These are phyloP conservation scores for Pyrenophora tritici-repentis DNA, from an alignment of 2,329 filamentous ascomycete species.

Conservation along the genomic window DNA sequence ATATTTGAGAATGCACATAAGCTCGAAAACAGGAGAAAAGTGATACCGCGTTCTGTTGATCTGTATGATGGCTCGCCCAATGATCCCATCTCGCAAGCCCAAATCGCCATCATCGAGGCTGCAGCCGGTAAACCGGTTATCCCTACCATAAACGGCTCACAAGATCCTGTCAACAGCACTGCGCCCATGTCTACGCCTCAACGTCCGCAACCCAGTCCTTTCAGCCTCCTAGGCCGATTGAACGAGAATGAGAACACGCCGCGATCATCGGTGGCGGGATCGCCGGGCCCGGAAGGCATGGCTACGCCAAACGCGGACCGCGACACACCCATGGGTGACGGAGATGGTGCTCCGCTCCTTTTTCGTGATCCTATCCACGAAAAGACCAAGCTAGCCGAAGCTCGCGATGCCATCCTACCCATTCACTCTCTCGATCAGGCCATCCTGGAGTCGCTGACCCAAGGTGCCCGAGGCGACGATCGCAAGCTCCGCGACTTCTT, in stretches of 20 bases:
- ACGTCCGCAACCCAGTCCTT: slow-evolving; percentile 58
- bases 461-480: slow-evolving; percentile 86
- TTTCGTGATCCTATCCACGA: slow-evolving; percentile 56
- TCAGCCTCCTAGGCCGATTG: slow-evolving; percentile 71
- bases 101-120: slow-evolving; percentile 67
- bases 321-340: slow-evolving; percentile 52
- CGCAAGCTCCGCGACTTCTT: slow-evolving; percentile 88
- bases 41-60: slow-evolving; percentile 88
- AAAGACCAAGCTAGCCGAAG: slow-evolving; percentile 58
- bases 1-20: slow-evolving; percentile 86
- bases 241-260: slow-evolving; percentile 77
- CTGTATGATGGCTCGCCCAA: slow-evolving; percentile 92
- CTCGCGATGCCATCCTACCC: slow-evolving; percentile 81
- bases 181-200: slow-evolving; percentile 59
- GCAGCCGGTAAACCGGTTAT: slow-evolving; percentile 49
- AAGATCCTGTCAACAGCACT: slow-evolving; percentile 39
- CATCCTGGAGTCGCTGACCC: slow-evolving; percentile 85
- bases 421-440: slow-evolving; percentile 84
- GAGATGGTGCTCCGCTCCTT: slow-evolving; percentile 43
- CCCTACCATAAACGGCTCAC: slow-evolving; percentile 33
- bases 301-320: slow-evolving; percentile 66
- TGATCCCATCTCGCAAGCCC: slow-evolving; percentile 84
- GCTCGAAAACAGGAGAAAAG: slow-evolving; percentile 74
- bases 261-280: slow-evolving; percentile 82
- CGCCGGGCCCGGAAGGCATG: slow-evolving; percentile 83